Base-by-base conservation (phyloP, 768 basidiomycete genomes). In the Ephemerocybe angulata region DNA sequence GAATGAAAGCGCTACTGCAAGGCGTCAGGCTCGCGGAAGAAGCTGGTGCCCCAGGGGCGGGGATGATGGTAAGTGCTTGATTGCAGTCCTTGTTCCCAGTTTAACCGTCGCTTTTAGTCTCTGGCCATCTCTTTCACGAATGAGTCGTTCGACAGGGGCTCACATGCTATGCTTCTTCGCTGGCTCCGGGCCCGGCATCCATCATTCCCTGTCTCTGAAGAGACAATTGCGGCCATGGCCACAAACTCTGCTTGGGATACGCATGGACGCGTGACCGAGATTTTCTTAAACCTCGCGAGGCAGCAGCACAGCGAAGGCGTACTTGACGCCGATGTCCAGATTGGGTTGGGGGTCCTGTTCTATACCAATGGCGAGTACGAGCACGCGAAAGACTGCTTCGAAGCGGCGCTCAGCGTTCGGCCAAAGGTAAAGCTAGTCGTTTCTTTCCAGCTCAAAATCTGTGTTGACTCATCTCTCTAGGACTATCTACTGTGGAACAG, bases 401-500 rank as follows among this genome's bases (percentile, higher is more conserved):
- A 89, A 61, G 85, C 87, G 44, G 96, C 95, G 0, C 72, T 99
- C 46, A 81, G 83, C 30, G 81, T 82, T 22, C 78, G 87, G 30
- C 96, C 97, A 4, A 84, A 82, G 65, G 77, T 75, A n/a, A n/a
- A n/a, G 61, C 10, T 1, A 33, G 40, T 54, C 17, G 48, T 15
- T 37, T n/a, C 31, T 54, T 46, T 41, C 13, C 19, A 17, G 10
- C 12, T 24, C 8, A 41, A 22, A 33, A 31, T 24, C 24, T 15
- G 30, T 27, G 33, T 50, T 33, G 25, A 51, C 53, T 56, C 13
- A 37, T 12, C 30, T 49, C 27, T 46, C 25, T 50, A 79, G 89
- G 97, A 99, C 70, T 98, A 93, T 68, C 74, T 93, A 4, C 70
- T 98, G 12, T 99, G 97, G 97, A 99, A 99, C 69, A 78, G 97